Conservation (phyloP, 345 rosid species). For the Carallia pectinifolia region DNA sequence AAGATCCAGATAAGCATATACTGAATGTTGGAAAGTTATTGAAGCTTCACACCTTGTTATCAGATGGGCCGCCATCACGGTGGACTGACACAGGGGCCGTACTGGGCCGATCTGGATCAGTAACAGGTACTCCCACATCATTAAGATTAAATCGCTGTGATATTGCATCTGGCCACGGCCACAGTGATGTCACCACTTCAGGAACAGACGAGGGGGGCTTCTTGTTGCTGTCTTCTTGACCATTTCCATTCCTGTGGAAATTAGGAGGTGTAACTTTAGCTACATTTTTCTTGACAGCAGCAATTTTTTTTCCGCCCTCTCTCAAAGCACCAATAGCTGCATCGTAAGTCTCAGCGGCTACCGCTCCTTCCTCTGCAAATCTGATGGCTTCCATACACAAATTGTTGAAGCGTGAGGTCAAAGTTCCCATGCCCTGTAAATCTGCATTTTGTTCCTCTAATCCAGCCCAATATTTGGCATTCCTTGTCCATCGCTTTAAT, state of each 20-base stretch:
- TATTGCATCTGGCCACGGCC: slow-evolving; percentile 60
- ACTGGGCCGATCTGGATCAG: slow-evolving; percentile 60
- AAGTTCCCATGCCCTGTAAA: slow-evolving; percentile 35
- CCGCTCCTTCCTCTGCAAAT: slow-evolving; percentile 61
- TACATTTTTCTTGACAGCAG: slow-evolving; percentile 44
- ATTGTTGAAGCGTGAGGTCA: slow-evolving; percentile 53
- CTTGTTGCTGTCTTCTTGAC: slow-evolving; percentile 39
- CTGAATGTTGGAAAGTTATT: background rate
- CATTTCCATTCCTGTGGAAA: slow-evolving; percentile 41
- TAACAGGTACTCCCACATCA: slow-evolving; percentile 42
- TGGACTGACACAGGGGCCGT: slow-evolving; percentile 48
- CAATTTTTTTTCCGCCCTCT: slow-evolving; percentile 46
- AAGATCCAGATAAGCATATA: background rate
- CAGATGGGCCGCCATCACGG: slow-evolving; percentile 36
- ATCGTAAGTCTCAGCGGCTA: slow-evolving; percentile 49
- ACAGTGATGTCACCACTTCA: slow-evolving; percentile 43
- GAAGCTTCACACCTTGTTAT: slow-evolving; percentile 37
- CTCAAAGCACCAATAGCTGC: slow-evolving; percentile 42
- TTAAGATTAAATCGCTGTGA: slow-evolving; percentile 48
- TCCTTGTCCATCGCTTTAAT: slow-evolving; percentile 60
- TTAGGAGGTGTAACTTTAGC: slow-evolving; percentile 36
- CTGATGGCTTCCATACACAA: slow-evolving; percentile 53
- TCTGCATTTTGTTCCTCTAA: slow-evolving; percentile 39
- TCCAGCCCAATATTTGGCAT: slow-evolving; percentile 49
- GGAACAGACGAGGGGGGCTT: slow-evolving; percentile 33